Evolutionary conservation across 768 basidiomycete genomes (phyloP).

Genomic region (Multifurca ochricompacta): DNA sequence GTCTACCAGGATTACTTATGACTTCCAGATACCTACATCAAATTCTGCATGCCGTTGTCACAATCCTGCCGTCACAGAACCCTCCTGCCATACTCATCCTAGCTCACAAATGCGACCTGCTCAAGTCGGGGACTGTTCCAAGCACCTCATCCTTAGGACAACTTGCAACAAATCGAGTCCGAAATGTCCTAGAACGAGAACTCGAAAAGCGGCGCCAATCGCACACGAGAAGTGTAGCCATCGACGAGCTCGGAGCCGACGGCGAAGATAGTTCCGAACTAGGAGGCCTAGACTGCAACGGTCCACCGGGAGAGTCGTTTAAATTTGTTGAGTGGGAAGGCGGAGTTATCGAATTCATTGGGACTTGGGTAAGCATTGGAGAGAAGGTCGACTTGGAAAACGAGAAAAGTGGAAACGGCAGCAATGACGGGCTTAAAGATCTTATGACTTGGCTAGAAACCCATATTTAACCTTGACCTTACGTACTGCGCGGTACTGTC

Average conservation of each 20-base stretch:
- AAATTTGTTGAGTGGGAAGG: constrained; percentile 80
- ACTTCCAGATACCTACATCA: constrained; percentile 61
- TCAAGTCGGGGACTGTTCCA: constrained; percentile 41
- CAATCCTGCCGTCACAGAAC: constrained; percentile 61
- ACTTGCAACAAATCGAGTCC: constrained; percentile 65
- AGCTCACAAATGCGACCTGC: constrained; percentile 70
- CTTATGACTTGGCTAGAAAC: constrained; percentile 6
- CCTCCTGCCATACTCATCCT: constrained; percentile 57
- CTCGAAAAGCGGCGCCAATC: constrained; percentile 67
- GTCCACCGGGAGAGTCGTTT: constrained; percentile 47
- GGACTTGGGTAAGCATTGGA: constrained; percentile 42
- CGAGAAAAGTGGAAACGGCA: constrained; percentile 29
- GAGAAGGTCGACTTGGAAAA: constrained; percentile 22
- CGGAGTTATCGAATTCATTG: constrained; percentile 64
- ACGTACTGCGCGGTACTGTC: not conserved
- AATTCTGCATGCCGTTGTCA: constrained; percentile 60
- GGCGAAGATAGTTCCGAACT: constrained; percentile 45
- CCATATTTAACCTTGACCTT: constrained; percentile 2
- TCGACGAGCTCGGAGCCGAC: constrained; percentile 70
- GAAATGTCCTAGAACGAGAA: constrained; percentile 74
- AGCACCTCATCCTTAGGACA: constrained; percentile 30
- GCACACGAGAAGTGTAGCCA: constrained; percentile 55
- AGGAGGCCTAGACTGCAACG: constrained; percentile 67
- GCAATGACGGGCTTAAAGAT: not conserved
- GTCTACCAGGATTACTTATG: not conserved